A percentile compares a stretch with the other conserved stretches of the same genome.
phyloP scores from a whole-genome alignment of 2,329 filamentous ascomycete species.

The Scopulariopsis brevicaulis region DNA sequence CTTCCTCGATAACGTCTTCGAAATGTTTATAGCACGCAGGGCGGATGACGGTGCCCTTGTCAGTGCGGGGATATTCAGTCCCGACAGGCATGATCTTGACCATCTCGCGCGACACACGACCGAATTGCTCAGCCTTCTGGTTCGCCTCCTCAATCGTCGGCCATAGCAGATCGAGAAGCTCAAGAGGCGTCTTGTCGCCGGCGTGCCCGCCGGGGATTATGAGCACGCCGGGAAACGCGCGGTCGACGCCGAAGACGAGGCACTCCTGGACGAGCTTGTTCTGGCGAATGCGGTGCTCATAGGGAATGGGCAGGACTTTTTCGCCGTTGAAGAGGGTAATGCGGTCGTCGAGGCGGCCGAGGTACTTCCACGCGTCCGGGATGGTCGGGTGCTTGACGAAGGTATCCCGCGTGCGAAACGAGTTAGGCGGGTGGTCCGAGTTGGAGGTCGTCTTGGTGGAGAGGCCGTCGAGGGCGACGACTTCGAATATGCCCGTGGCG shows the following conservation, averaged over 20 bases:
- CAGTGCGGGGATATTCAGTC: conserved; percentile 33
- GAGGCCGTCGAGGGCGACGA: conserved; percentile 20
- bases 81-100: conserved; percentile 33
- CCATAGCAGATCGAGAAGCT: conserved; percentile 35
- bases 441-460: conserved; percentile 21
- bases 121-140: conserved; percentile 34
- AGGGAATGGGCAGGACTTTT: conserved; percentile 31
- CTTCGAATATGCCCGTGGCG: conserved; percentile 20
- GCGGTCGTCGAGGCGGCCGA: conserved; percentile 30
- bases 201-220: conserved; percentile 37
- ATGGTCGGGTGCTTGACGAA: conserved; percentile 28
- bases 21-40: conserved; percentile 32
- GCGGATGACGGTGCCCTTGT: conserved; percentile 42
- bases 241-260: conserved; percentile 44
- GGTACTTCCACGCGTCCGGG: conserved; percentile 30
- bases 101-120: conserved; percentile 39
- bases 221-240: conserved; percentile 38
- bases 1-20: conserved; percentile 26
- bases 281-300: conserved; percentile 42
- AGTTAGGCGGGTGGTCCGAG: conserved; percentile 29
- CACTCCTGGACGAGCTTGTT: conserved; percentile 41
- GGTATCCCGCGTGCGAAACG: conserved; percentile 30
- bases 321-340: conserved; percentile 34
- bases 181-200: conserved; percentile 23
- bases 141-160: conserved; percentile 40